These are phyloP conservation scores for Salix viminalis DNA, from an alignment of 345 rosid genomes.

Conservation along the genomic window DNA sequence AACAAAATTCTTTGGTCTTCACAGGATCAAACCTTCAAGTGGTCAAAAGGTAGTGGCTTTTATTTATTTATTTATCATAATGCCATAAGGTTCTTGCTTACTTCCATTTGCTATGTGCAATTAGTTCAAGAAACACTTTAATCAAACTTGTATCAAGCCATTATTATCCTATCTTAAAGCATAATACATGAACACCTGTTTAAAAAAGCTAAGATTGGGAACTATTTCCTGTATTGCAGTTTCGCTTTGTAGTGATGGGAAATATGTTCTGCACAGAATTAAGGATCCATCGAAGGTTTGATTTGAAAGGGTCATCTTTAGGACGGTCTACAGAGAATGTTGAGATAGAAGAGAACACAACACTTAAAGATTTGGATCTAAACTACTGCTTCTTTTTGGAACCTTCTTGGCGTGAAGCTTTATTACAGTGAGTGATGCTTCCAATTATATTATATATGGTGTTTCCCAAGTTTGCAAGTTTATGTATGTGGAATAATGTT, in stretches of 20 bases:
- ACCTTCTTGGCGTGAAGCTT: constrained; percentile 91
- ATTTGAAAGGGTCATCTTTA: constrained; percentile 89
- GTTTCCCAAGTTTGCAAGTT: background rate
- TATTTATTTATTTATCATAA: background rate
- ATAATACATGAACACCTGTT: constrained; percentile 12
- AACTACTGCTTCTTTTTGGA: constrained; percentile 72
- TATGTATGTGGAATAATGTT: background rate
- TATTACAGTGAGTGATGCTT: constrained; percentile 55
- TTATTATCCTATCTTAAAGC: background rate
- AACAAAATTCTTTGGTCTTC: constrained; percentile 98
- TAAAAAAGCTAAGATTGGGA: constrained; percentile 26
- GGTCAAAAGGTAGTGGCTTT: constrained; percentile 71
- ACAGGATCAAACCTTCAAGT: constrained; percentile 96
- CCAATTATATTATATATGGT: constrained; percentile 2
- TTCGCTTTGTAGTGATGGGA: constrained; percentile 98
- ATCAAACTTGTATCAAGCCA: background rate
- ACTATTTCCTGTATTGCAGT: constrained; percentile 47
- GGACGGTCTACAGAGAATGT: constrained; percentile 91
- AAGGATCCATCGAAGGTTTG: constrained; percentile 91
- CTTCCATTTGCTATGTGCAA: background rate
- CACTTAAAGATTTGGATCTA: constrained; percentile 92
- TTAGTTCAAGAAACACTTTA: background rate
- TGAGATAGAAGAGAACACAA: constrained; percentile 93
- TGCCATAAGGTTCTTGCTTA: background rate
- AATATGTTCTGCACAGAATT: constrained; percentile 98